Percentiles rank a stretch among this genome's conserved stretches.
phyloP scores from a whole-genome alignment of 2,329 filamentous ascomycete genomes.

The Diaporthe citri region DNA sequence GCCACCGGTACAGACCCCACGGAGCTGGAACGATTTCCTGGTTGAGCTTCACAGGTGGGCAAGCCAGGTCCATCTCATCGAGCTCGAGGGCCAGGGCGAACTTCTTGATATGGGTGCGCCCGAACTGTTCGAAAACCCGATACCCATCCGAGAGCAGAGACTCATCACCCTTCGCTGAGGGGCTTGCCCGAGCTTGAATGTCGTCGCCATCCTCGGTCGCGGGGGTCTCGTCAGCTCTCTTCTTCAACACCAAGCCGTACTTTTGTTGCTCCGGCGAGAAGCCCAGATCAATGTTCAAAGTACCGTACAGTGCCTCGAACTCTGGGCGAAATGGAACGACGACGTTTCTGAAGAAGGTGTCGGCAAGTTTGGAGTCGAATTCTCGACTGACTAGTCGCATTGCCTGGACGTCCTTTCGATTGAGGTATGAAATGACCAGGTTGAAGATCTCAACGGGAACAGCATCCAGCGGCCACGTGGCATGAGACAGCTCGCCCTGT shows the following conservation, averaged over 20 bases:
- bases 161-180: conserved; percentile 43
- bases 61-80: conserved; percentile 62
- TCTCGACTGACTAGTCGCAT: conserved; percentile 73
- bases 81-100: conserved; percentile 79
- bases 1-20: conserved; percentile 77
- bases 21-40: conserved; percentile 68
- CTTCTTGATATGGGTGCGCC: conserved; percentile 65
- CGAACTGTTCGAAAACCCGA: conserved; percentile 72
- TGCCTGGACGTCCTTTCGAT: conserved; percentile 68
- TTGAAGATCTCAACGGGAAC: conserved; percentile 75
- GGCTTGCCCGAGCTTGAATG: conserved; percentile 39
- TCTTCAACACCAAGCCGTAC: conserved; percentile 45
- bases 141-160: conserved; percentile 62
- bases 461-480: conserved; percentile 49
- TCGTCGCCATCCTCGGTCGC: neutral
- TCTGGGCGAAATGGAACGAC: conserved; percentile 76
- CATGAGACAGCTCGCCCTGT: neutral
- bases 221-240: conserved; percentile 34
- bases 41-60: conserved; percentile 67
- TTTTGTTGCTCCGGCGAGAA: conserved; percentile 27
- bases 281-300: conserved; percentile 53
- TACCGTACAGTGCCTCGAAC: conserved; percentile 53
- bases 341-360: conserved; percentile 69
- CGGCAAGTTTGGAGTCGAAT: conserved; percentile 52
- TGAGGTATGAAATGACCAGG: conserved; percentile 66